These are phyloP conservation scores for Royoungia palumana DNA, from an alignment of 768 basidiomycete genomes.

Conservation along the genomic window DNA sequence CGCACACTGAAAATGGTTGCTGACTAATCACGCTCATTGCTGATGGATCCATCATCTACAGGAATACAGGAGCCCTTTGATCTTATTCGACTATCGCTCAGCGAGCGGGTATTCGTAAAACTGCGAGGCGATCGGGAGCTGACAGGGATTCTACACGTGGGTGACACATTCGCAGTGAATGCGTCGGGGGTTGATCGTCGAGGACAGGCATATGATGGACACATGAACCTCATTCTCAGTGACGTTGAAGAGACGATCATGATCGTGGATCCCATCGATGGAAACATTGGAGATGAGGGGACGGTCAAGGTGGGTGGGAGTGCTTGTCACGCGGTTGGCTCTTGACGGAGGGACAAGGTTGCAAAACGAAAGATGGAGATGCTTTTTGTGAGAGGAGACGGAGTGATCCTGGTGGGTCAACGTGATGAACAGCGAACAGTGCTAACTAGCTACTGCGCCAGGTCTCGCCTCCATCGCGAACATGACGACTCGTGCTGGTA, in stretches of 20 bases:
- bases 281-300: slow-evolving; percentile 50
- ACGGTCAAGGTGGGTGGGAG: slow-evolving; percentile 60
- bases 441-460: slow-evolving; percentile 32
- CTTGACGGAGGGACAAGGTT: slow-evolving; percentile 46
- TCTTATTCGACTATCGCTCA: slow-evolving; percentile 91
- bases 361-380: slow-evolving; percentile 95
- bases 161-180: slow-evolving; percentile 26
- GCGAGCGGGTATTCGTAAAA: slow-evolving; percentile 98
- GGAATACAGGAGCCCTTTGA: slow-evolving; percentile 96
- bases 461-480: slow-evolving; percentile 81
- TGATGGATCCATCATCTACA: slow-evolving; percentile 68
- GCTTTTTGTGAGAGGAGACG: slow-evolving; percentile 96
- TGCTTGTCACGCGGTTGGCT: neutral
- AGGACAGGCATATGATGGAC: slow-evolving; percentile 95
- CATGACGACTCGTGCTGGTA: slow-evolving; percentile 35
- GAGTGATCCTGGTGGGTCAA: slow-evolving; percentile 83
- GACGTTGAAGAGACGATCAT: slow-evolving; percentile 98
- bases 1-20: slow-evolving; percentile 25
- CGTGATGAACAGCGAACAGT: neutral
- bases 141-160: slow-evolving; percentile 87
- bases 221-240: slow-evolving; percentile 98
- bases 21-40: slow-evolving; percentile 23
- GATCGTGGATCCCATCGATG: slow-evolving; percentile 85
- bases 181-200: slow-evolving; percentile 6
- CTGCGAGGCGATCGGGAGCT: slow-evolving; percentile 92